Evolutionary conservation across 1,139 yeast species (phyloP), one percentile per base, ranked within the genome.

Genomic region (Nakaseomyces sp.): DNA sequence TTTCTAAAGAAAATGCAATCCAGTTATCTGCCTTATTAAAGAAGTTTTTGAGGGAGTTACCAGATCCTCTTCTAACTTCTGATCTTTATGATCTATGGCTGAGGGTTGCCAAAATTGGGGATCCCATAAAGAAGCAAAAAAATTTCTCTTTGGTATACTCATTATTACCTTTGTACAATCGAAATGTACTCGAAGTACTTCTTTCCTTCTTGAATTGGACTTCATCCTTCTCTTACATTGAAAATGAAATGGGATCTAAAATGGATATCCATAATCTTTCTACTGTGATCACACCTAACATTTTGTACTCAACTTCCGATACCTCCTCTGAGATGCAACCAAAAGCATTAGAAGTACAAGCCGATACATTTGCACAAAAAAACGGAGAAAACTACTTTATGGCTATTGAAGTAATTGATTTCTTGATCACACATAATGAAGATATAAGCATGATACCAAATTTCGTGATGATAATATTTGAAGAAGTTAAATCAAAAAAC

Each of bases 211-310:
- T 93, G 62, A 81, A 81, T 63, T 91, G 98, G 97, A 94, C 89
- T 1, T 89, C 97, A 0, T 86, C 97, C 5, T 93, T 93, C 66
- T 85, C 97, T 1, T 91, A 86, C 54, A 77, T 84, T 49, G 93
- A 83, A 56, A 87, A 83, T 55, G 86, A 81, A 53, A 76, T 77
- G 20, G 98, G 98, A 0, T 88, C 96, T 6, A 91, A 89, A 67
- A 93, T 93, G 99, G 97, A 91, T 61, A 77, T 84, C 29, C 95
- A 89, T 60, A 93, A 93, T 61, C 71, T 93, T 49, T 95, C 98
- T 1, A 91, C 98, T 0, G 99, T 93, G 4, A 74, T 93, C 43
- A 85, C 97, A 0, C 99, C 99, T 1, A 93, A 91, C 56, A 79
- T 93, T 40, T 69, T 93, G 33, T 82, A 82, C 53, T 35, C 28